Conservation (phyloP, 371 early-diverging fungal species). For the Rhizomucor miehei region DNA sequence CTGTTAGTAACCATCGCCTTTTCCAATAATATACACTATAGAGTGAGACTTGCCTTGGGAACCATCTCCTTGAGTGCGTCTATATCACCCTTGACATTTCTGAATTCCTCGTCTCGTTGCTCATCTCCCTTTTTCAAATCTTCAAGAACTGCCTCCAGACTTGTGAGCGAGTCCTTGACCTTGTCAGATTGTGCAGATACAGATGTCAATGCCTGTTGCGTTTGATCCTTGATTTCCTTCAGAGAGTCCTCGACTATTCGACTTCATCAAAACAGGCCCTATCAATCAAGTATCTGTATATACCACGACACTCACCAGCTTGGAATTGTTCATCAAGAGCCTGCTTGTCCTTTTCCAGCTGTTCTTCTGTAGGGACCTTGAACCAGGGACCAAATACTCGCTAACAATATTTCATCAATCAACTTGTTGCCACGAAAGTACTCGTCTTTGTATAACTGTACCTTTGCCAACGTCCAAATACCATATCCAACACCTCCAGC, state of each 20-base stretch:
- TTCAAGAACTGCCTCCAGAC: conserved; percentile 64
- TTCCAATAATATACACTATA: background rate
- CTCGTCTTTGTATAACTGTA: conserved; percentile 17
- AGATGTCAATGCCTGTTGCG: conserved; percentile 68
- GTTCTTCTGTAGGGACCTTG: conserved; percentile 62
- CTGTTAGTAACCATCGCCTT: background rate
- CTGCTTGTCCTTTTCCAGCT: conserved; percentile 70
- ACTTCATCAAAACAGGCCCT: background rate
- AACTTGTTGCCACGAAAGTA: background rate
- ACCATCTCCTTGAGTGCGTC: conserved; percentile 73
- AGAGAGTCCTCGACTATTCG: conserved; percentile 46
- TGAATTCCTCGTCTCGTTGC: conserved; percentile 69
- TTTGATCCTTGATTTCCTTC: conserved; percentile 61
- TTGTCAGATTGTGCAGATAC: conserved; percentile 73
- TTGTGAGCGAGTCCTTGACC: conserved; percentile 67
- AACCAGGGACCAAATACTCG: conserved; percentile 68
- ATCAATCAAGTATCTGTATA: too few relatives aligned
- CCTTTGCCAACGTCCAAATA: conserved; percentile 75
- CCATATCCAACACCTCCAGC: conserved; percentile 88
- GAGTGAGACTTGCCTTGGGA: conserved; percentile 60
- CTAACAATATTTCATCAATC: conserved; percentile 29
- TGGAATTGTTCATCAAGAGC: conserved; percentile 73
- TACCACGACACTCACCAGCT: conserved; percentile 33
- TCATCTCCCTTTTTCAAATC: conserved; percentile 70
- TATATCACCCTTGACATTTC: conserved; percentile 70